phyloP scores from a whole-genome alignment of 176 grass and related monocot genomes.

The Raddia guianensis region DNA sequence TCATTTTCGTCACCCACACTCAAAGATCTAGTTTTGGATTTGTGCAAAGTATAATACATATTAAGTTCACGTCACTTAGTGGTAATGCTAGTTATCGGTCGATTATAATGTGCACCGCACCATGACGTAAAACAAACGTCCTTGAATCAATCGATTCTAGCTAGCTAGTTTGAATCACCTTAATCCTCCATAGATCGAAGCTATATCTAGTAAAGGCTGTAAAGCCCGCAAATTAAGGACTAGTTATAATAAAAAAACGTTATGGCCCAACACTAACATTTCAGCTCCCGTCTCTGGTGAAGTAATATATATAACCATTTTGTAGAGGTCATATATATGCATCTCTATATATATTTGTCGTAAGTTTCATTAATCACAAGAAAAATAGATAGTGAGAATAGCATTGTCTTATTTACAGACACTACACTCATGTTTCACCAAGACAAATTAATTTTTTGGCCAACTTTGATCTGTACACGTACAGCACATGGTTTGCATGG shows the following conservation, averaged over 20 bases:
- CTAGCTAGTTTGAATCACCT: background rate
- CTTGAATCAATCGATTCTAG: constrained; percentile 29
- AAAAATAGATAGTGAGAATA: background rate
- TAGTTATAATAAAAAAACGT: background rate
- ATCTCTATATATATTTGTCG: background rate
- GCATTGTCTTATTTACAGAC: background rate
- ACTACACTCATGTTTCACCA: background rate
- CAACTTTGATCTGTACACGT: too few relatives aligned
- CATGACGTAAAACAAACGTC: constrained; percentile 36
- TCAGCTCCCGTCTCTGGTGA: too few relatives aligned
- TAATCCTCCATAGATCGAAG: background rate
- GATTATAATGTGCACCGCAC: constrained; percentile 7
- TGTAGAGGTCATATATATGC: background rate
- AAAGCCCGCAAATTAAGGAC: background rate
- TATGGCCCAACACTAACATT: background rate
- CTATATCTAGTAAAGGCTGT: too few relatives aligned
- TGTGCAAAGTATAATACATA: constrained; percentile 29
- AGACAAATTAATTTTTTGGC: too few relatives aligned
- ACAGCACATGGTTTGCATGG: too few relatives aligned
- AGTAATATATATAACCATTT: background rate
- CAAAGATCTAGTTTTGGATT: constrained; percentile 36
- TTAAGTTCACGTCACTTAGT: constrained; percentile 23
- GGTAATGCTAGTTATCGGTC: constrained; percentile 13
- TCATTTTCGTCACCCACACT: constrained; percentile 44
- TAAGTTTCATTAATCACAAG: background rate